A percentile compares a stretch with the other conserved stretches of the same genome.
These are phyloP conservation scores for Albatrellus ellisii DNA, from an alignment of 768 basidiomycete genomes.

Conservation along the genomic window DNA sequence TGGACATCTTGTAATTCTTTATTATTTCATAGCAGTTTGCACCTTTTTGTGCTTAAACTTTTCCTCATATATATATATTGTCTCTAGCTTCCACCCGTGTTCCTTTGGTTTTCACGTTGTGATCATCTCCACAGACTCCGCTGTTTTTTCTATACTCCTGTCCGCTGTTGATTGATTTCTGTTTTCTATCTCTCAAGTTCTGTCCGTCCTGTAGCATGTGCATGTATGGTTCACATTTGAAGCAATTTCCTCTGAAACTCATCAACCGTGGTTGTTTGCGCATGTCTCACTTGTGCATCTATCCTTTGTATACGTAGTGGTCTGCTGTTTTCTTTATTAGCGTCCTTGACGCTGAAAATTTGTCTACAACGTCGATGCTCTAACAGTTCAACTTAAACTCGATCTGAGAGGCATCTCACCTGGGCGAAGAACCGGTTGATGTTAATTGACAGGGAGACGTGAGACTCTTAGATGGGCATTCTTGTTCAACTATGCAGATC, in stretches of 20 bases:
- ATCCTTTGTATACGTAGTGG: slow-evolving; percentile 5
- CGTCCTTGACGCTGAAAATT: too few species aligned
- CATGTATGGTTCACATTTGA: slow-evolving; percentile 25
- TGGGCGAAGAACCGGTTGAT: too few species aligned
- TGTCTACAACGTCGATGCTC: too few species aligned
- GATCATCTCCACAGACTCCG: background rate
- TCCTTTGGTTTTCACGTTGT: slow-evolving; percentile 12
- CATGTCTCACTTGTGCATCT: slow-evolving; percentile 5
- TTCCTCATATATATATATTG: slow-evolving; percentile 7
- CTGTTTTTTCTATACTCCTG: slow-evolving; percentile 4
- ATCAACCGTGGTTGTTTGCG: background rate
- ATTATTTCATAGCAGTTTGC: slow-evolving; percentile 6
- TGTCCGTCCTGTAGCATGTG: slow-evolving; percentile 29
- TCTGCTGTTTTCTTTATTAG: background rate
- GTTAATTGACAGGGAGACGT: too few species aligned
- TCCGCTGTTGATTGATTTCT: slow-evolving; percentile 14
- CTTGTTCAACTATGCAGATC: too few species aligned
- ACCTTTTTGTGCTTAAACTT: slow-evolving; percentile 3
- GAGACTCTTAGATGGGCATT: too few species aligned
- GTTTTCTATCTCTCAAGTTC: slow-evolving; percentile 15
- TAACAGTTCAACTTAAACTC: too few species aligned
- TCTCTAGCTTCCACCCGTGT: slow-evolving; percentile 5
- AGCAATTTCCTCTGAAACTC: slow-evolving; percentile 16
- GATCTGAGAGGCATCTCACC: too few species aligned
- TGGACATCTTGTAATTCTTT: slow-evolving; percentile 4